phyloP scores from a whole-genome alignment of 2,329 filamentous ascomycete genomes.

The Pyrenophora seminiperda region DNA sequence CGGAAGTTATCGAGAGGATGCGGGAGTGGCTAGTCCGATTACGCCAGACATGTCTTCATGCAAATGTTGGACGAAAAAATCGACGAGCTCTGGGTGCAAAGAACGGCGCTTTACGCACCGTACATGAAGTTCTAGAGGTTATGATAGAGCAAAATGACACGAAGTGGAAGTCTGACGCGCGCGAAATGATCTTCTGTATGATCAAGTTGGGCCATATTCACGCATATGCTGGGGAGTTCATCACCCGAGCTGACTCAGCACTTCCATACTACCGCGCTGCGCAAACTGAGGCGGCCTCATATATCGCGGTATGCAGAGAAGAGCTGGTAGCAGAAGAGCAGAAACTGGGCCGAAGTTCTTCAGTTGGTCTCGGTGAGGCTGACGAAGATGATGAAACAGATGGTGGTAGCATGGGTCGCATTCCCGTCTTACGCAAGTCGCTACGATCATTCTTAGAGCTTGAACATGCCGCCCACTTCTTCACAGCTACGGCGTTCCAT shows the following conservation, averaged over 20 bases:
- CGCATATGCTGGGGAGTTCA: conserved; percentile 70
- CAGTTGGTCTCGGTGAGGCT: conserved; percentile 44
- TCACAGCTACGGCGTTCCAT: conserved; percentile 80
- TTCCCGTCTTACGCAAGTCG: conserved; percentile 66
- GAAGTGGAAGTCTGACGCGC: conserved; percentile 69
- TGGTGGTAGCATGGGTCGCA: conserved; percentile 50
- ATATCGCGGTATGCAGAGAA: conserved; percentile 68
- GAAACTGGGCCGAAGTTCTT: conserved; percentile 32
- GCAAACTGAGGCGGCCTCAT: conserved; percentile 46
- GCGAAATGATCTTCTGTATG: conserved; percentile 66
- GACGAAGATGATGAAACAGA: conserved; percentile 46
- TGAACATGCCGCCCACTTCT: conserved; percentile 82
- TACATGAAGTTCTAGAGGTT: conserved; percentile 82
- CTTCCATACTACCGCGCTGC: conserved; percentile 69
- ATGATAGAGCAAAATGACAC: conserved; percentile 89
- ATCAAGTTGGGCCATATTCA: conserved; percentile 76
- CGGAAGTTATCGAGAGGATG: conserved; percentile 70
- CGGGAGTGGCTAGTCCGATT: conserved; percentile 76
- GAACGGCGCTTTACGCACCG: conserved; percentile 74
- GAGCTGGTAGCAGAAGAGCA: conserved; percentile 62
- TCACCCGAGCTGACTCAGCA: conserved; percentile 64
- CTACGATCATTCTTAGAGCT: conserved; percentile 77
- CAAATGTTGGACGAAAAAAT: conserved; percentile 74
- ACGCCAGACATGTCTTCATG: conserved; percentile 83
- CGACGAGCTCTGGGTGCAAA: conserved; percentile 65